These are phyloP conservation scores for Phlyctochytrium bullatum DNA, from an alignment of 192 early-diverging fungal genomes.

Conservation along the genomic window DNA sequence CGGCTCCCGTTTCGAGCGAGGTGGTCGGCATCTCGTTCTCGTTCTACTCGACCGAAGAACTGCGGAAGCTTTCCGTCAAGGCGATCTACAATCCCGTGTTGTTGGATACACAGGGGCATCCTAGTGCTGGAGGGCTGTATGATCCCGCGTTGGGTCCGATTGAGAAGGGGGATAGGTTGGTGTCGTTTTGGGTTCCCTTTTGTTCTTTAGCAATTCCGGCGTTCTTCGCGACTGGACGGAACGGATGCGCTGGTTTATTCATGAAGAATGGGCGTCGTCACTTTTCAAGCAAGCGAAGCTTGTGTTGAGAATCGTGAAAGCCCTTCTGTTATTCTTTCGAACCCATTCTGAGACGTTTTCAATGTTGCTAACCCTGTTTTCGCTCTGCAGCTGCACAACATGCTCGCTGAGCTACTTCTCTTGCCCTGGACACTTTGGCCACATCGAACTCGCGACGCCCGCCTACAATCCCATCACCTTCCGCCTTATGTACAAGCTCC, in stretches of 20 bases:
- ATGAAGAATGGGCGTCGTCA: too few species aligned
- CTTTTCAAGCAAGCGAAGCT: too few species aligned
- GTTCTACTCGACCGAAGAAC: slow-evolving; percentile 83
- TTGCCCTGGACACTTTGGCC: slow-evolving; percentile 96
- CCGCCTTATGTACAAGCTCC: slow-evolving; percentile 78
- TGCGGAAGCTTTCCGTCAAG: slow-evolving; percentile 91
- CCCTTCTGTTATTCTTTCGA: background rate
- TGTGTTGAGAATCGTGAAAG: too few species aligned
- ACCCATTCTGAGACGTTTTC: background rate
- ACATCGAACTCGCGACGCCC: slow-evolving; percentile 86
- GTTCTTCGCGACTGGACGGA: too few species aligned
- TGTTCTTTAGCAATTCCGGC: too few species aligned
- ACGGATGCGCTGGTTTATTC: too few species aligned
- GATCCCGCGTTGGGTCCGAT: slow-evolving; percentile 93
- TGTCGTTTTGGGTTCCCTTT: too few species aligned
- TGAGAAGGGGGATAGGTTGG: slow-evolving; percentile 56
- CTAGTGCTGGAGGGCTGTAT: slow-evolving; percentile 87
- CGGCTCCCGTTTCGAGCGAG: slow-evolving; percentile 75
- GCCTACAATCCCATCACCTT: slow-evolving; percentile 96
- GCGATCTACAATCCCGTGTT: slow-evolving; percentile 84
- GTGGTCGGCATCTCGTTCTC: slow-evolving; percentile 88
- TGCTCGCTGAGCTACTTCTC: slow-evolving; percentile 76
- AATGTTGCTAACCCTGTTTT: slow-evolving; percentile 4
- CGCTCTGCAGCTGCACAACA: slow-evolving; percentile 68
- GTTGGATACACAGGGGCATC: slow-evolving; percentile 87